Conservation (phyloP, 495 filamentous ascomycete genomes). For the Xylaria acuta region DNA sequence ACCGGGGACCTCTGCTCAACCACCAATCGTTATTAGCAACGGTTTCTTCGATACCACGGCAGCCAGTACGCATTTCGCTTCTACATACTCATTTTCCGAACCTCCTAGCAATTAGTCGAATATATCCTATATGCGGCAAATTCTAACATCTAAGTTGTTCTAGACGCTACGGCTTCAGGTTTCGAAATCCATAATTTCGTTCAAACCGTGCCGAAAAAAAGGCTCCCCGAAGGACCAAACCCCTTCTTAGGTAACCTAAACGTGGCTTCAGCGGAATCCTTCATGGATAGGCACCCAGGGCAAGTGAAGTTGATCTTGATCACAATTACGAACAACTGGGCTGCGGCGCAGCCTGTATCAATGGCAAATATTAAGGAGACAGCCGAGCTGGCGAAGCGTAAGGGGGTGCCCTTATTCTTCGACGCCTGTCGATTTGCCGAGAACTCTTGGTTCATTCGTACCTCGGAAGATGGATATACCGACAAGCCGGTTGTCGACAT, state of each 20-base stretch:
- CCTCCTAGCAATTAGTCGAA: background rate
- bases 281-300: slow-evolving; percentile 4
- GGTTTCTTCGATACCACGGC: slow-evolving; percentile 26
- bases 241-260: slow-evolving; percentile 22
- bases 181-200: slow-evolving; percentile 18
- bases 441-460: slow-evolving; percentile 21
- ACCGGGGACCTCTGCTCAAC: too few relatives aligned
- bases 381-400: slow-evolving; percentile 8
- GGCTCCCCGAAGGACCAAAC: slow-evolving; percentile 3
- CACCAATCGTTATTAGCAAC: slow-evolving; percentile 19
- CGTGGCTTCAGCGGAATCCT: slow-evolving; percentile 1
- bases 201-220: background rate
- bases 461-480: slow-evolving; percentile 14
- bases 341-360: slow-evolving; percentile 25
- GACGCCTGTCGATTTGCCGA: slow-evolving; percentile 28
- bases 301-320: slow-evolving; percentile 18
- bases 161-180: slow-evolving; percentile 14
- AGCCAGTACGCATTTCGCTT: background rate
- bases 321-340: slow-evolving; percentile 28
- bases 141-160: background rate
- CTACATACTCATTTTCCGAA: background rate
- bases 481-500: slow-evolving; percentile 14
- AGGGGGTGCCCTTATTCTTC: slow-evolving; percentile 22
- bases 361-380: slow-evolving; percentile 23
- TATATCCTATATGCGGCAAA: background rate